These are phyloP conservation scores for Zalaria obscura DNA, from an alignment of 2,329 filamentous ascomycete species.

Conservation along the genomic window DNA sequence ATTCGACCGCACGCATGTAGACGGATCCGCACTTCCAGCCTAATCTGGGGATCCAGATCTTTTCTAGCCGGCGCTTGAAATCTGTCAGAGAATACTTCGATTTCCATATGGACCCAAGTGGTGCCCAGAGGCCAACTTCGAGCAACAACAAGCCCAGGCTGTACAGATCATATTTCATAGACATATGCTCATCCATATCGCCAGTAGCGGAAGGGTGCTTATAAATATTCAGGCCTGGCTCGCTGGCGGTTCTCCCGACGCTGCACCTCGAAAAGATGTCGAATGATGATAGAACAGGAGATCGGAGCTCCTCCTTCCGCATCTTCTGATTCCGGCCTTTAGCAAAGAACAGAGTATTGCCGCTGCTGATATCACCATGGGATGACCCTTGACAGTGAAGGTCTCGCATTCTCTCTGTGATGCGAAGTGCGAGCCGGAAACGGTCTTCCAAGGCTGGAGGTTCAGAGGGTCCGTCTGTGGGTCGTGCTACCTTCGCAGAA, in stretches of 20 bases:
- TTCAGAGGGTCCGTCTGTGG: slow-evolving; percentile 22
- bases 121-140: slow-evolving; percentile 64
- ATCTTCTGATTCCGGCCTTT: slow-evolving; percentile 28
- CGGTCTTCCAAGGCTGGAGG: slow-evolving; percentile 60
- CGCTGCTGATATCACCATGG: slow-evolving; percentile 56
- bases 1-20: slow-evolving; percentile 61
- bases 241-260: slow-evolving; percentile 43
- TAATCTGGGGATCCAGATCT: slow-evolving; percentile 49
- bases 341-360: slow-evolving; percentile 52
- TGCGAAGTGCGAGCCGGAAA: slow-evolving; percentile 59
- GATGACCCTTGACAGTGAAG: slow-evolving; percentile 55
- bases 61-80: slow-evolving; percentile 50
- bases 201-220: slow-evolving; percentile 16
- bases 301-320: slow-evolving; percentile 41
- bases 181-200: slow-evolving; percentile 34
- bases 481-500: slow-evolving; percentile 26
- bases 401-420: slow-evolving; percentile 59
- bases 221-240: slow-evolving; percentile 8
- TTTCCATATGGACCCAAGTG: slow-evolving; percentile 44
- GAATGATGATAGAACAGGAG: slow-evolving; percentile 59
- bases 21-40: slow-evolving; percentile 56
- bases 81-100: slow-evolving; percentile 44
- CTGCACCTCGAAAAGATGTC: slow-evolving; percentile 52
- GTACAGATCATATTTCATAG: slow-evolving; percentile 47
- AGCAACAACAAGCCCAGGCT: slow-evolving; percentile 59